These are phyloP conservation scores for Viridothelium virens DNA, from an alignment of 495 filamentous ascomycete genomes.

Conservation along the genomic window DNA sequence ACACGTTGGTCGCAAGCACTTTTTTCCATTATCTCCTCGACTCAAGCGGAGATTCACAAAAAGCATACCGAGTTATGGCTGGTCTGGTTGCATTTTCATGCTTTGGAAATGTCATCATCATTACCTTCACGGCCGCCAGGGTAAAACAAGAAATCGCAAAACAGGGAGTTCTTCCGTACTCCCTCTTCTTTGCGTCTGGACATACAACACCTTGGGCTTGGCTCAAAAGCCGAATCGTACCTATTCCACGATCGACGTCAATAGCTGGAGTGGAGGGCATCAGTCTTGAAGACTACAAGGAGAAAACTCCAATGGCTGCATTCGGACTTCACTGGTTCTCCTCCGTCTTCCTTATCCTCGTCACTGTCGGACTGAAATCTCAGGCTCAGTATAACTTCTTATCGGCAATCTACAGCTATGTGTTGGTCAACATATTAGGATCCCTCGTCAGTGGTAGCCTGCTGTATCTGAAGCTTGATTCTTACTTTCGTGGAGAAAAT, in stretches of 20 bases:
- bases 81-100: constrained; percentile 41
- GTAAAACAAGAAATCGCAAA: constrained; percentile 51
- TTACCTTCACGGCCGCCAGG: constrained; percentile 44
- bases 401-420: constrained; percentile 30
- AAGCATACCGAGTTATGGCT: constrained; percentile 30
- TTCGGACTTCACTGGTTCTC: constrained; percentile 41
- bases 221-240: constrained; percentile 18
- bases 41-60: constrained; percentile 8
- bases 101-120: constrained; percentile 45
- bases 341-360: constrained; percentile 36
- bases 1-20: constrained; percentile 3
- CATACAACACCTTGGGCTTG: constrained; percentile 33
- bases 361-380: constrained; percentile 25
- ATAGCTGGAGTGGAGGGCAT: not conserved
- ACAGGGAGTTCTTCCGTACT: constrained; percentile 45
- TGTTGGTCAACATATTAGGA: constrained; percentile 28
- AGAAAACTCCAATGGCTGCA: constrained; percentile 39
- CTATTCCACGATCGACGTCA: not conserved
- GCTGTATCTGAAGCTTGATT: constrained; percentile 28
- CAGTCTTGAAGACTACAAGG: constrained; percentile 22
- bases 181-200: constrained; percentile 40
- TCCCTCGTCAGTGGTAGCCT: constrained; percentile 34
- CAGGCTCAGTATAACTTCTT: constrained; percentile 32
- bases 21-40: constrained; percentile 20
- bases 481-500: constrained; percentile 11